Base-by-base conservation (phyloP, 345 rosid species). In the Alliaria petiolata region DNA sequence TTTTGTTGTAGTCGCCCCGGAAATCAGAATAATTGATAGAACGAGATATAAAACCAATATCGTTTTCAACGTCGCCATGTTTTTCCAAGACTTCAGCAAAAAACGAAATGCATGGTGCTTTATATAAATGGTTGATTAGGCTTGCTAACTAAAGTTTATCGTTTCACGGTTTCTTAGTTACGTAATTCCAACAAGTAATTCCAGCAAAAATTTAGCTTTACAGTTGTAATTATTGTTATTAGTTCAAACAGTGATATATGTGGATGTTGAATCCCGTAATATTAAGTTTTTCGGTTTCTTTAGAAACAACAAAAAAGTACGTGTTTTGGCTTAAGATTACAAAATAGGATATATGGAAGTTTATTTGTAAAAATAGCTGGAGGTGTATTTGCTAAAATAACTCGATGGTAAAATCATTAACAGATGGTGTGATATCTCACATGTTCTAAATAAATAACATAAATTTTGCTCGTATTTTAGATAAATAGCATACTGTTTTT, bases 81-180 rank as follows among this genome's bases (percentile, higher is more conserved):
- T 17, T 54, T 11, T 14, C 34, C 34, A 12, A 19, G 52, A 70
- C 38, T n/a, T n/a, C n/a, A n/a, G n/a, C n/a, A n/a, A n/a, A n/a
- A n/a, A n/a, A n/a, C n/a, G 8, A 54, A 12, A 35, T 57, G 16
- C 25, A 22, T 22, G 22, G 52, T 60, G 62, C 28, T 50, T 61
- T 52, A 42, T 33, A 31, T 51, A 40, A 36, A 64, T 36, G n/a
- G 35, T 64, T 65, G 60, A 11, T 47, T 16, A 31, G 38, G 34
- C 30, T 30, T 33, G 53, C 72, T 74, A 74, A 57, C 28, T 65
- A 19, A 39, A 66, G 72, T 30, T 4, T 47, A 39, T 30, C 22
- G 36, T 28, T 63, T 55, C 34, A 47, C 19, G 42, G 31, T n/a
- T 26, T 44, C 6, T 61, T 62, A 28, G 28, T 56, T 38, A 52